Conservation (phyloP, 768 basidiomycete species). For the Lactarius trivialis region DNA sequence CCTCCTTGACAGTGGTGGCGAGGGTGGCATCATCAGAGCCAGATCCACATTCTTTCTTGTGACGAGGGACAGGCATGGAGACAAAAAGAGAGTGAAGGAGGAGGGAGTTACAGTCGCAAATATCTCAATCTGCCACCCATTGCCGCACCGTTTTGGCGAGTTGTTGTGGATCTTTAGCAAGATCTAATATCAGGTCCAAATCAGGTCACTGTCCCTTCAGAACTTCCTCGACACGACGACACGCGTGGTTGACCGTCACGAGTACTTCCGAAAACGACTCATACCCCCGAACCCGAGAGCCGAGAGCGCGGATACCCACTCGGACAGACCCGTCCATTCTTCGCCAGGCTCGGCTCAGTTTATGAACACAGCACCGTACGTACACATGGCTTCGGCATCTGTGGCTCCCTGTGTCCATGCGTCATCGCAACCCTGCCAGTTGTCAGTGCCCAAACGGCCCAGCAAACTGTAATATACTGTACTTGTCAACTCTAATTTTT, state of each 20-base stretch:
- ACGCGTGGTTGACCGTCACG: slow-evolving; percentile 18
- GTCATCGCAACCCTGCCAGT: slow-evolving; percentile 13
- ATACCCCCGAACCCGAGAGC: slow-evolving; percentile 14
- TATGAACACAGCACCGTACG: background rate
- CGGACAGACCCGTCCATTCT: slow-evolving; percentile 12
- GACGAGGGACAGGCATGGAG: slow-evolving; percentile 58
- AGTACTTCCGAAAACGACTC: slow-evolving; percentile 8
- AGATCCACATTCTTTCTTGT: slow-evolving; percentile 59
- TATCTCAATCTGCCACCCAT: slow-evolving; percentile 24
- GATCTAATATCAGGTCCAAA: slow-evolving; percentile 25
- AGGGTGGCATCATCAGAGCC: slow-evolving; percentile 47
- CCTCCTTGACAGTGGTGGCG: slow-evolving; percentile 42
- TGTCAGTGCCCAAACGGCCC: slow-evolving; percentile 1
- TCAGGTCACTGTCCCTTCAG: slow-evolving; percentile 16
- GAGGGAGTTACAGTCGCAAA: slow-evolving; percentile 27
- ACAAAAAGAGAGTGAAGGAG: slow-evolving; percentile 22
- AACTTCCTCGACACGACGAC: slow-evolving; percentile 16
- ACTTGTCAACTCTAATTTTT: slow-evolving; percentile 18
- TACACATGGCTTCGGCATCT: too few relatives aligned
- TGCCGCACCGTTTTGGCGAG: slow-evolving; percentile 18
- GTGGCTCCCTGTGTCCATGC: too few relatives aligned
- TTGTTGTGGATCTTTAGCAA: slow-evolving; percentile 17
- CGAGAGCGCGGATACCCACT: slow-evolving; percentile 4
- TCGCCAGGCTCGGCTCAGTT: background rate
- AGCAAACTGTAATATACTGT: background rate